Base-by-base conservation (phyloP, 257 asterid species). In the Osmanthus fragrans region DNA sequence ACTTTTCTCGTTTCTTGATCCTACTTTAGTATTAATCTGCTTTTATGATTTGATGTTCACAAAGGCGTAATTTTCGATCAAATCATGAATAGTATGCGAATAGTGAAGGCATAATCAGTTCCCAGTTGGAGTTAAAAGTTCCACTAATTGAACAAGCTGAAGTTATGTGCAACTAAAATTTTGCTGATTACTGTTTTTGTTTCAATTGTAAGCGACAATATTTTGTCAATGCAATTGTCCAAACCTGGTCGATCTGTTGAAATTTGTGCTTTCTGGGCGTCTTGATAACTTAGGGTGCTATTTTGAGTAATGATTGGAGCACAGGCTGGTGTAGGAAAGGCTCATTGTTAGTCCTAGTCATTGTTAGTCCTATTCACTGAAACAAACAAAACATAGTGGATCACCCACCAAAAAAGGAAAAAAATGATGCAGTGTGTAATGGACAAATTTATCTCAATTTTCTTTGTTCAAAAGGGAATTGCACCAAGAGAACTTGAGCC, bases 371-470 rank as follows among this genome's bases (percentile, higher is more conserved):
- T 76, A 70, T 75, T 82, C 84, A 79, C 65, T 79, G 74, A 80
- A 87, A 85, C 81, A 80, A 87, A 85, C 81, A 84, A 80, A 85
- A 80, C 80, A 36, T 80, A 81, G 93, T 90, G 92, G 90, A 83
- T 79, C 85, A 78, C 80, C 97, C 92, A 88, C 90, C 86, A 65
- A 83, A 70, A 72, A 83, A 84, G 82, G 79, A 63, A 71, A 58
- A 68, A 85, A 82, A 86, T 84, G 77, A 80, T 83, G 80, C 3
- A 11, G 78, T 82, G 54, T 75, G 77, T 73, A 70, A 58, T 71
- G 76, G 82, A 49, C 79, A 82, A 36, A 71, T 5, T 65, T 77
- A 71, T 73, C 68, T 72, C 80, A 27, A n/a, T 58, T 79, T 65
- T 69, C 73, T 75, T 76, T 72, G 51, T 42, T 3, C 5, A 42